Percentiles rank a stretch among this genome's conserved stretches.
Conservation (phyloP, 1,284 basidiomycete species). For the Peniophora sp. region DNA sequence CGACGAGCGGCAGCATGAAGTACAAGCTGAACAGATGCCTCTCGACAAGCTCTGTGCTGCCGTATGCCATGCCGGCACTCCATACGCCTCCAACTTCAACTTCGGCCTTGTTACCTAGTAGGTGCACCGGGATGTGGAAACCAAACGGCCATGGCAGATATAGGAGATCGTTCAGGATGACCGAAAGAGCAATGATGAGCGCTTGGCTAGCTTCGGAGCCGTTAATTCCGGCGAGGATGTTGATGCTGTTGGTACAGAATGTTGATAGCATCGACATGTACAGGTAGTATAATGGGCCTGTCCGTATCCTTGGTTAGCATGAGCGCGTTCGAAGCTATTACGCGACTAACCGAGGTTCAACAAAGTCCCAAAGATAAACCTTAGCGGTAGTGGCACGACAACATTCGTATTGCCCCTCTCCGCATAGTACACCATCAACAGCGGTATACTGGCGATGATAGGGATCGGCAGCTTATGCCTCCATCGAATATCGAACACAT, state of each 20-base stretch:
- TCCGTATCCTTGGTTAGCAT: constrained; percentile 4
- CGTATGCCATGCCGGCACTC: constrained; percentile 77
- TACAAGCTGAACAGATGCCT: constrained; percentile 93
- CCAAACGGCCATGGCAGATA: constrained; percentile 82
- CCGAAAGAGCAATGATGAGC: constrained; percentile 84
- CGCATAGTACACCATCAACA: constrained; percentile 94
- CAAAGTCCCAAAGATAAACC: constrained; percentile 65
- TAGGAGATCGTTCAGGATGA: constrained; percentile 87
- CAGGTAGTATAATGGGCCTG: constrained; percentile 90
- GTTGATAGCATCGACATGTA: constrained; percentile 97
- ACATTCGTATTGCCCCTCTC: constrained; percentile 90
- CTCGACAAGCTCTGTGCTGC: constrained; percentile 82
- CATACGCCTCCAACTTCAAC: constrained; percentile 70
- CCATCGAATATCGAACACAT: constrained; percentile 99
- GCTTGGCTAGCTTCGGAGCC: constrained; percentile 94
- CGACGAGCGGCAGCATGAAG: constrained; percentile 92
- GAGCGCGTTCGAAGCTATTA: background rate
- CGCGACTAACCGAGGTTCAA: constrained; percentile 75
- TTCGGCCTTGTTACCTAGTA: constrained; percentile 57
- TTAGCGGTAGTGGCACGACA: constrained; percentile 83
- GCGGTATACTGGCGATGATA: constrained; percentile 89
- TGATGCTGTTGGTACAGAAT: constrained; percentile 97
- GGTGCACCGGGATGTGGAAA: constrained; percentile 61
- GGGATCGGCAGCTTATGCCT: constrained; percentile 97
- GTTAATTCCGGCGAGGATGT: constrained; percentile 97